Evolutionary conservation across 1,284 basidiomycete genomes (phyloP).

Genomic region (Puccinia novopanici): DNA sequence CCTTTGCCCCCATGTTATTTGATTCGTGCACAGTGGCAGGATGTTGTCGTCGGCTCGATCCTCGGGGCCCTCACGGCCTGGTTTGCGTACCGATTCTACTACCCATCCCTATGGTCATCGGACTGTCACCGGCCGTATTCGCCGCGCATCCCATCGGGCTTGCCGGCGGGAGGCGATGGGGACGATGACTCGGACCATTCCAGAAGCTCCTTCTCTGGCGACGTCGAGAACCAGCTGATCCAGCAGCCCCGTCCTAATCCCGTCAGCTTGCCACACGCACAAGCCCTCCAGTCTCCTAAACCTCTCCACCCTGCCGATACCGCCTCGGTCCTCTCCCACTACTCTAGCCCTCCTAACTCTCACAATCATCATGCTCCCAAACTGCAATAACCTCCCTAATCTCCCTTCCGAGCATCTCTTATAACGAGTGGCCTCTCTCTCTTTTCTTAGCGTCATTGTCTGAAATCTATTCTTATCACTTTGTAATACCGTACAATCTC

Average conservation of each 20-base stretch:
- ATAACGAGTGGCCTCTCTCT: no score
- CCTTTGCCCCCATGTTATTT: slow-evolving; percentile 73
- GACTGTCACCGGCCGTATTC: slow-evolving; percentile 72
- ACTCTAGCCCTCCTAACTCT: neutral
- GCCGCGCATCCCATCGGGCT: slow-evolving; percentile 62
- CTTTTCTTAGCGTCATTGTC: no score
- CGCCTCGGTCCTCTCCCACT: slow-evolving; percentile 3
- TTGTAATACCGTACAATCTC: no score
- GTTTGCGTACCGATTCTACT: slow-evolving; percentile 72
- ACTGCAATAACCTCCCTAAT: no score
- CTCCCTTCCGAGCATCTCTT: no score
- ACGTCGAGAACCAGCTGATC: slow-evolving; percentile 20
- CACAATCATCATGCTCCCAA: neutral
- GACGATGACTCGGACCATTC: slow-evolving; percentile 18
- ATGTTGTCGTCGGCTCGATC: slow-evolving; percentile 76
- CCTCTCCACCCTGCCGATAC: neutral
- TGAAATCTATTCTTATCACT: no score
- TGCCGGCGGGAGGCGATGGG: neutral
- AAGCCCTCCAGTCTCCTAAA: neutral
- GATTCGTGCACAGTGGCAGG: slow-evolving; percentile 69
- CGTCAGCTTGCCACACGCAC: neutral
- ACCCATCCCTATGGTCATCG: slow-evolving; percentile 54
- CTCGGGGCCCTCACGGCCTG: slow-evolving; percentile 74
- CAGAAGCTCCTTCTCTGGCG: neutral
- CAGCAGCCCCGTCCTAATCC: neutral